These are phyloP conservation scores for Penicillium concentricum DNA, from an alignment of 2,329 filamentous ascomycete genomes.

Conservation along the genomic window DNA sequence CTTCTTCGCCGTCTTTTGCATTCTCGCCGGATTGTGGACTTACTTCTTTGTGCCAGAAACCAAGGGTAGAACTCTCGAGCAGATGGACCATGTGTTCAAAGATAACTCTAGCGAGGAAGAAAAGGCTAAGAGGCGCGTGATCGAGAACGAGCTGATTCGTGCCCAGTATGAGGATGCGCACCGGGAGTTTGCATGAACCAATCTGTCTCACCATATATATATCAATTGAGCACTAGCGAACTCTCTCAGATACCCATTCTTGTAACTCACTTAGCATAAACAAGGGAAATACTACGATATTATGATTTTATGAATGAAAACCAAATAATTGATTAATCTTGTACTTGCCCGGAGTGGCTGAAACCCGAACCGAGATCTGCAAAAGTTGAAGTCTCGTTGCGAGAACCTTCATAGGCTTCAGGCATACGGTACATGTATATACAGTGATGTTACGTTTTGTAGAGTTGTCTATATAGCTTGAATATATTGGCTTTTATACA, in stretches of 20 bases:
- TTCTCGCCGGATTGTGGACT: slow-evolving; percentile 52
- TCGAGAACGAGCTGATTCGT: slow-evolving; percentile 32
- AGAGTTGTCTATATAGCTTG: not conserved
- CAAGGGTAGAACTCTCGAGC: slow-evolving; percentile 55
- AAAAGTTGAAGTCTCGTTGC: not conserved
- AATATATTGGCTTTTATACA: not conserved
- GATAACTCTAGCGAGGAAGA: slow-evolving; percentile 38
- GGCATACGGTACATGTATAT: not conserved
- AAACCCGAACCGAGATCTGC: not conserved
- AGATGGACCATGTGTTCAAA: slow-evolving; percentile 52
- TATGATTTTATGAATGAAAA: not conserved
- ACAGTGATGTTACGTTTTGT: not conserved
- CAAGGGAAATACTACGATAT: not conserved
- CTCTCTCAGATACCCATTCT: not conserved
- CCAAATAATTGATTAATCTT: not conserved
- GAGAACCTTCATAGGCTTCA: not conserved
- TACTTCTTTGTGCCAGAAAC: slow-evolving; percentile 59
- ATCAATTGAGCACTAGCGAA: not conserved
- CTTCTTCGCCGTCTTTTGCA: slow-evolving; percentile 59
- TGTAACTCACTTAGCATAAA: not conserved
- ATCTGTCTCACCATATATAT: not conserved
- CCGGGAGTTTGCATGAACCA: slow-evolving; percentile 10
- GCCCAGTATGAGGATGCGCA: slow-evolving; percentile 11
- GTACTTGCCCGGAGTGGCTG: not conserved
- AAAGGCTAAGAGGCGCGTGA: slow-evolving; percentile 28